phyloP scores from a whole-genome alignment of 306 rosid species.

The Cicer pinnatifidum region DNA sequence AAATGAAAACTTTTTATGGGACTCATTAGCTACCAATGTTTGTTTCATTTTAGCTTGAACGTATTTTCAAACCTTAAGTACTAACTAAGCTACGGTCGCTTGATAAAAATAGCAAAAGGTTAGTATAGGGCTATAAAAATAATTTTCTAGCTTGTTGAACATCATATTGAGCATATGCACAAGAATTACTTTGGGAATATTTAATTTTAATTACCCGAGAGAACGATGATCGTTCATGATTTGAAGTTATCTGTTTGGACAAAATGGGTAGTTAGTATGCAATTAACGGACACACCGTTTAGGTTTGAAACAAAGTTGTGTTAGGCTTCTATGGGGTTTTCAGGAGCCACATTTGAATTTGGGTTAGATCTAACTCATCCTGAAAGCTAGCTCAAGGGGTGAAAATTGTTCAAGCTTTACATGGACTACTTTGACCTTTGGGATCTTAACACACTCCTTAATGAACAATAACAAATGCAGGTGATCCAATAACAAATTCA shows the following conservation, averaged over 20 bases:
- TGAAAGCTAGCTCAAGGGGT: not conserved
- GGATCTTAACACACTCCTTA: slow-evolving; percentile 18
- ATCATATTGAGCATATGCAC: slow-evolving; percentile 22
- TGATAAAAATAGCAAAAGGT: slow-evolving; percentile 23
- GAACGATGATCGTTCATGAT: slow-evolving; percentile 23
- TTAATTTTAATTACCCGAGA: slow-evolving; percentile 17
- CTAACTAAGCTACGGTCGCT: slow-evolving; percentile 13
- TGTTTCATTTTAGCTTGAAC: slow-evolving; percentile 26
- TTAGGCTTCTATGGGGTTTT: slow-evolving; percentile 28
- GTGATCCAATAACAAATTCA: not conserved
- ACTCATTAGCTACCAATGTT: slow-evolving; percentile 18
- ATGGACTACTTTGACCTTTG: slow-evolving; percentile 16
- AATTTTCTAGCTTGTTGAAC: slow-evolving; percentile 34
- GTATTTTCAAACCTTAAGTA: slow-evolving; percentile 12
- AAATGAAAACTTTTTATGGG: slow-evolving; percentile 10
- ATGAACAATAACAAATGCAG: not conserved
- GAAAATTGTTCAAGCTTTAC: slow-evolving; percentile 4
- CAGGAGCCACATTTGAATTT: slow-evolving; percentile 5
- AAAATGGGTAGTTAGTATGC: slow-evolving; percentile 20
- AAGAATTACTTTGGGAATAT: slow-evolving; percentile 22
- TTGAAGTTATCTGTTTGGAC: slow-evolving; percentile 18
- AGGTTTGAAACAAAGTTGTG: slow-evolving; percentile 24
- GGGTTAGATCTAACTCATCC: slow-evolving; percentile 7
- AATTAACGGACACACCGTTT: not conserved
- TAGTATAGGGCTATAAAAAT: slow-evolving; percentile 32